Percentiles rank a stretch among this genome's conserved stretches.
Evolutionary conservation across 2,329 filamentous ascomycete species (phyloP).

Genomic region (Aspergillus ibericus): DNA sequence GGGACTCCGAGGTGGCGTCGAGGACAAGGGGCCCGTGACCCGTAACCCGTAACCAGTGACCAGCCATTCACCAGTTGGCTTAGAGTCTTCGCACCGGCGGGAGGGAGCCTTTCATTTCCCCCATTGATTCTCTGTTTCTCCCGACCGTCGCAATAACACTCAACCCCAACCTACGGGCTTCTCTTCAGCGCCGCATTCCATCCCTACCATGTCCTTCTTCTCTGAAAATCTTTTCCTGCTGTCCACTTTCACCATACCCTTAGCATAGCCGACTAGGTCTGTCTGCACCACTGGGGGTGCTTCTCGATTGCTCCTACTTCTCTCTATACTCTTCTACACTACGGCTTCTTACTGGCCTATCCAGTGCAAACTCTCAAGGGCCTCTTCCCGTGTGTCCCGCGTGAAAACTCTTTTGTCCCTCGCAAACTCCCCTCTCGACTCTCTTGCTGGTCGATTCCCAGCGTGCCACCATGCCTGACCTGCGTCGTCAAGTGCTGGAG

Average conservation of each 20-base stretch:
- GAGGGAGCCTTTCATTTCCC: slow-evolving; percentile 8
- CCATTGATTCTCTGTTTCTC: background rate
- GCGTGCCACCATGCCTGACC: slow-evolving; percentile 44
- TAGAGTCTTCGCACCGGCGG: background rate
- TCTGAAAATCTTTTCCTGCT: slow-evolving; percentile 17
- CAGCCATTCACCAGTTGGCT: background rate
- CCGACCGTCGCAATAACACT: slow-evolving; percentile 2
- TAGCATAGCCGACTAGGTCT: slow-evolving; percentile 13
- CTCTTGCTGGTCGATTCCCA: background rate
- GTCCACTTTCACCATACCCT: slow-evolving; percentile 20
- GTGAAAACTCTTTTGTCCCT: background rate
- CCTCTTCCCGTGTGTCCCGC: background rate
- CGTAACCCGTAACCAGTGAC: no score
- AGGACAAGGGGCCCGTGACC: background rate
- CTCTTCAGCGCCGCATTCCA: background rate
- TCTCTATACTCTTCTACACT: background rate
- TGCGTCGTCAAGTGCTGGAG: slow-evolving; percentile 61
- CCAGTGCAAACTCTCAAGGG: background rate
- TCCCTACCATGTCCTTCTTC: slow-evolving; percentile 22
- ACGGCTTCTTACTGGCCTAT: background rate
- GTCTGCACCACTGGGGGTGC: background rate
- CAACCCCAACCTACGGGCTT: background rate
- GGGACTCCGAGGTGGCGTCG: background rate
- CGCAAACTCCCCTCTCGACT: background rate
- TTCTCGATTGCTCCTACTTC: background rate